These are phyloP conservation scores for Fraxinus xanthoxyloides DNA, from an alignment of 305 asterid species.

Conservation along the genomic window DNA sequence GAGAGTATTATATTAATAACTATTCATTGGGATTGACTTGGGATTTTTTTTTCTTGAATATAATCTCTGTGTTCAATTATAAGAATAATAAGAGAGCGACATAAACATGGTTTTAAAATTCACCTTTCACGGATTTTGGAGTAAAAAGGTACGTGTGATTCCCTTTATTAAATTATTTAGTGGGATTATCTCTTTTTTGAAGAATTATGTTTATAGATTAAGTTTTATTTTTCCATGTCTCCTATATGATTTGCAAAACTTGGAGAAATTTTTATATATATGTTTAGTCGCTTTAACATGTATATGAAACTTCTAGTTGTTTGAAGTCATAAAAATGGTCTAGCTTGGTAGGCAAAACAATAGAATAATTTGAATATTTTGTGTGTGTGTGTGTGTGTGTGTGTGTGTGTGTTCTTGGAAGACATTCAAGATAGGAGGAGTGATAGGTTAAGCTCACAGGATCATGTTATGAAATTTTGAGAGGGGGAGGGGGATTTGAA, in stretches of 20 bases:
- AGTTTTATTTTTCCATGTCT: constrained; percentile 4
- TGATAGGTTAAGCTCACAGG: not conserved
- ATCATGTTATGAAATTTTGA: not conserved
- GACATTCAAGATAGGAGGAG: not conserved
- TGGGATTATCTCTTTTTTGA: constrained; percentile 6
- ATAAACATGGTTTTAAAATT: not conserved
- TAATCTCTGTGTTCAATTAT: not conserved
- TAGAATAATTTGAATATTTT: constrained; percentile 10
- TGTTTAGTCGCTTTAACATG: not conserved
- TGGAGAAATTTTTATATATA: not conserved
- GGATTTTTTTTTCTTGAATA: not conserved
- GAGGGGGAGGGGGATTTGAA: not conserved
- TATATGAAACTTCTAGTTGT: not conserved
- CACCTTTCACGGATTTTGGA: not conserved
- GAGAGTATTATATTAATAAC: not conserved
- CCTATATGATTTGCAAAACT: not conserved
- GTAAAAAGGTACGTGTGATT: constrained; percentile 33
- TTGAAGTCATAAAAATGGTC: not conserved
- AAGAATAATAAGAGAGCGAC: not conserved
- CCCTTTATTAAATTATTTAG: constrained; percentile 17
- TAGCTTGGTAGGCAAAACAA: not conserved
- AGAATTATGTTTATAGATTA: not conserved
- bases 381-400: not conserved
- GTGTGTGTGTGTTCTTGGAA: not conserved
- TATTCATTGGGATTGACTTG: constrained; percentile 8